A percentile compares a stretch with the other conserved stretches of the same genome.
Conservation (phyloP, 208 protist species). For the Tritrichomonas musculus region DNA sequence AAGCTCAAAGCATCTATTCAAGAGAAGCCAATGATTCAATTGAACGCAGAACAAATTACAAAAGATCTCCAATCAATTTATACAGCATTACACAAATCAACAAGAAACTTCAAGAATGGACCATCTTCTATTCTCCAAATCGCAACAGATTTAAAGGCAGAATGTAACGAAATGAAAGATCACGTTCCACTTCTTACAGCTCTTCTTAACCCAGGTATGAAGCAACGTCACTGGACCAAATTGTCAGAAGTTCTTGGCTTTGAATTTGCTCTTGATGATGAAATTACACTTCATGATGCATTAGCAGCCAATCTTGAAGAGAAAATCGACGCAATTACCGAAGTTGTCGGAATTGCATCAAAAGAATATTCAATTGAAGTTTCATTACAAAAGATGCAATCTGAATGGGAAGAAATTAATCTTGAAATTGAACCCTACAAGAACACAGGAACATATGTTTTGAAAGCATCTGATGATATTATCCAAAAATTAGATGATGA, state of each 20-base stretch:
- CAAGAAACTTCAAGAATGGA: slow-evolving; percentile 7
- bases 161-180: slow-evolving; percentile 84
- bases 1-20: not conserved
- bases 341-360: slow-evolving; percentile 75
- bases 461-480: slow-evolving; percentile 36
- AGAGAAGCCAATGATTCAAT: slow-evolving; percentile 35
- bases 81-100: not conserved
- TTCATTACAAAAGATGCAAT: slow-evolving; percentile 77
- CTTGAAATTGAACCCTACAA: slow-evolving; percentile 51
- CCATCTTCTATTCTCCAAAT: slow-evolving; percentile 14
- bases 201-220: slow-evolving; percentile 70
- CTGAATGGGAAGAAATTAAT: slow-evolving; percentile 49
- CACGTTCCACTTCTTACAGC: slow-evolving; percentile 80
- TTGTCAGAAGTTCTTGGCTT: slow-evolving; percentile 73
- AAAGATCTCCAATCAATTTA: slow-evolving; percentile 36
- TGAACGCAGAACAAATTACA: slow-evolving; percentile 41
- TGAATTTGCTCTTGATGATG: slow-evolving; percentile 45
- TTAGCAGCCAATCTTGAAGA: slow-evolving; percentile 70
- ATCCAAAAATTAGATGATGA: slow-evolving; percentile 42
- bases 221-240: slow-evolving; percentile 57
- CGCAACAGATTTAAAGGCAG: not conserved
- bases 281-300: slow-evolving; percentile 65
- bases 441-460: slow-evolving; percentile 58
- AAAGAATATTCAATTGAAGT: slow-evolving; percentile 89
- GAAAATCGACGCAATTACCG: slow-evolving; percentile 70